Base-by-base conservation (phyloP, 2,329 filamentous ascomycete genomes). In the Trematosphaeria pertusa region DNA sequence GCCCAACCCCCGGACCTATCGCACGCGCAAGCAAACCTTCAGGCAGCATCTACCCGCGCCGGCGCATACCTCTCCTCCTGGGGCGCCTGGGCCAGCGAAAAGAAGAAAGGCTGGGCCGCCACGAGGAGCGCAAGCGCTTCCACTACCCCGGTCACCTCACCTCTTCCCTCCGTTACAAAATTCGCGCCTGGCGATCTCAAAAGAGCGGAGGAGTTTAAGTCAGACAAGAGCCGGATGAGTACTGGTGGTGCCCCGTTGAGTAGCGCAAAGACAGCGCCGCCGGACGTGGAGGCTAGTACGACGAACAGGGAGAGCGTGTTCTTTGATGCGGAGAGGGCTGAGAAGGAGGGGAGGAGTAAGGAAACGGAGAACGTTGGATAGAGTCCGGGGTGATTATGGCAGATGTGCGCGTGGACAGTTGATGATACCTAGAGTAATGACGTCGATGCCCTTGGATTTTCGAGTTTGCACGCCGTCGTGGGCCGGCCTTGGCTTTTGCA, bases 41-140 rank as follows among this genome's bases (percentile, higher is more conserved):
- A 74, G 48, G 78, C 79, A 8, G 82, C 81, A 2, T 70, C 78
- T 9, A 80, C 80, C 40, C 74, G 78, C 30, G 84, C 84, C n/a
- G 76, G 82, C 12, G 80, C 84, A 1, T 87, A 87, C 59, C 69
- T 87, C 38, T 84, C 79, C 44, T 84, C 81, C 0, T 87, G 84
- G 84, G 78, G 83, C 4, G 71, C 77, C 1, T 87, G 84, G 84
- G 84, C 84, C 4, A 86, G 86, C 38, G 88, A 94, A 74, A 93
- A 92, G 75, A 88, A 87, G 34, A 69, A 67, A 35, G 67, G 65
- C 2, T 72, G 69, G 69, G 46, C 20, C 14, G 56, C 61, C 1
- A 47, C 49, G 4, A 42, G 48, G 8, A 62, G 48, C 37, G 31
- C 54, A 2, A 54, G 46, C 2, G 37, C 46, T 3, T 54, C 47